These are phyloP conservation scores for Cutaneotrichosporon mucoides DNA, from an alignment of 1,284 basidiomycete species.

Conservation along the genomic window DNA sequence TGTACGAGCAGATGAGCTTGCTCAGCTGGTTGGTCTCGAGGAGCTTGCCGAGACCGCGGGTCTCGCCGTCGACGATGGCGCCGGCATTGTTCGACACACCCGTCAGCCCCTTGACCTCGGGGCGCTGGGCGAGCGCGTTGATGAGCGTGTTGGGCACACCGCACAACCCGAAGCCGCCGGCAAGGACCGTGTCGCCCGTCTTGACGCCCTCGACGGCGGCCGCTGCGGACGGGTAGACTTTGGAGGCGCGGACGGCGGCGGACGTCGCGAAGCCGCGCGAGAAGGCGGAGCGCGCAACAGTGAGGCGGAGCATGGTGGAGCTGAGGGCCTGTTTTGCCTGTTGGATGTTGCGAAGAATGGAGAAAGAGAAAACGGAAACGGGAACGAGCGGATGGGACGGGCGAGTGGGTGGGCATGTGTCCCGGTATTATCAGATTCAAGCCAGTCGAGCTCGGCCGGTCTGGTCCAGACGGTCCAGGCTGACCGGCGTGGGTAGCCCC, in stretches of 20 bases:
- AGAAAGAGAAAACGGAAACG: too few relatives aligned
- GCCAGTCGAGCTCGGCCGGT: too few relatives aligned
- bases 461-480: too few relatives aligned
- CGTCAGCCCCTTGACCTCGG: slow-evolving; percentile 67
- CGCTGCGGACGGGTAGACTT: slow-evolving; percentile 72
- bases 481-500: too few relatives aligned
- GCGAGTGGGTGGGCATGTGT: too few relatives aligned
- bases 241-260: slow-evolving; percentile 40
- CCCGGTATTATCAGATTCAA: too few relatives aligned
- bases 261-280: slow-evolving; percentile 14
- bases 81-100: slow-evolving; percentile 91
- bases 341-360: too few relatives aligned
- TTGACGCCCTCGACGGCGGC: slow-evolving; percentile 78
- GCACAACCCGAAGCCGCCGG: slow-evolving; percentile 58
- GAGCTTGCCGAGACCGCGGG: slow-evolving; percentile 58
- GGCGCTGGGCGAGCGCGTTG: slow-evolving; percentile 65
- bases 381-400: too few relatives aligned
- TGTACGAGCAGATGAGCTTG: slow-evolving; percentile 82
- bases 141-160: slow-evolving; percentile 70
- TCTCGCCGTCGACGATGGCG: slow-evolving; percentile 20
- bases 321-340: too few relatives aligned
- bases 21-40: slow-evolving; percentile 67
- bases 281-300: neutral
- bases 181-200: slow-evolving; percentile 70
- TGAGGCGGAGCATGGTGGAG: slow-evolving; percentile 1